Evolutionary conservation across 2,329 filamentous ascomycete species (phyloP).

Genomic region (Beauveria rudraprayagi): DNA sequence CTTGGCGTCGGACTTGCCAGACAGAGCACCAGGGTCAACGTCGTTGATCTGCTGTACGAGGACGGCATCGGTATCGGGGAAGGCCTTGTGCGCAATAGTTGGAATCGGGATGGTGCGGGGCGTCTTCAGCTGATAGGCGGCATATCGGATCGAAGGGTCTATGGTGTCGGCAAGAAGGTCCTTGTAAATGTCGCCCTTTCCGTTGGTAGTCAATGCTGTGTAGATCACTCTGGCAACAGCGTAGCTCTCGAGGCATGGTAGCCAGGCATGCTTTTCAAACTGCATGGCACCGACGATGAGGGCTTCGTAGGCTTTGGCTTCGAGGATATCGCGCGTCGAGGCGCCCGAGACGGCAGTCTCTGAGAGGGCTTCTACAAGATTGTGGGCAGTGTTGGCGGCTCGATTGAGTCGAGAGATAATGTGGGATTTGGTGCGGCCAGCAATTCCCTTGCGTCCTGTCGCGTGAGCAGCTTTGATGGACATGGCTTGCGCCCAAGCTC

Average conservation of each 20-base stretch:
- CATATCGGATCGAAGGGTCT: conserved; percentile 89
- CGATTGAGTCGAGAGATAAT: conserved; percentile 83
- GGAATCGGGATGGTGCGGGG: conserved; percentile 77
- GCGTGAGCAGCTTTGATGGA: conserved; percentile 79
- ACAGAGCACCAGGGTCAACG: conserved; percentile 46
- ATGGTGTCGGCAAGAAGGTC: conserved; percentile 79
- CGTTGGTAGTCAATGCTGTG: conserved; percentile 56
- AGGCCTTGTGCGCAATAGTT: conserved; percentile 69
- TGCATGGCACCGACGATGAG: conserved; percentile 68
- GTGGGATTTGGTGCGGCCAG: conserved; percentile 73
- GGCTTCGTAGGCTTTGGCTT: conserved; percentile 76
- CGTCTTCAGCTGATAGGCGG: conserved; percentile 84
- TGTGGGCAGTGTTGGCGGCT: conserved; percentile 60
- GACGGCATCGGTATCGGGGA: conserved; percentile 55
- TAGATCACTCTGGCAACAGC: conserved; percentile 77
- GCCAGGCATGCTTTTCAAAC: conserved; percentile 87
- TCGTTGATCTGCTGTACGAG: conserved; percentile 62
- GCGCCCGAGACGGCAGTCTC: conserved; percentile 57
- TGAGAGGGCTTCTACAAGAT: conserved; percentile 59
- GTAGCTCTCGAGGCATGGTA: conserved; percentile 66
- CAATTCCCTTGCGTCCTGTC: conserved; percentile 70
- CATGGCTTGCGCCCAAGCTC: conserved; percentile 94
- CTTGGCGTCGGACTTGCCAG: conserved; percentile 36
- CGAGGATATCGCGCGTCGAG: conserved; percentile 63
- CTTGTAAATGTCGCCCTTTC: conserved; percentile 66